Base-by-base conservation (phyloP, 768 basidiomycete species). In the Termitomyces sp. region DNA sequence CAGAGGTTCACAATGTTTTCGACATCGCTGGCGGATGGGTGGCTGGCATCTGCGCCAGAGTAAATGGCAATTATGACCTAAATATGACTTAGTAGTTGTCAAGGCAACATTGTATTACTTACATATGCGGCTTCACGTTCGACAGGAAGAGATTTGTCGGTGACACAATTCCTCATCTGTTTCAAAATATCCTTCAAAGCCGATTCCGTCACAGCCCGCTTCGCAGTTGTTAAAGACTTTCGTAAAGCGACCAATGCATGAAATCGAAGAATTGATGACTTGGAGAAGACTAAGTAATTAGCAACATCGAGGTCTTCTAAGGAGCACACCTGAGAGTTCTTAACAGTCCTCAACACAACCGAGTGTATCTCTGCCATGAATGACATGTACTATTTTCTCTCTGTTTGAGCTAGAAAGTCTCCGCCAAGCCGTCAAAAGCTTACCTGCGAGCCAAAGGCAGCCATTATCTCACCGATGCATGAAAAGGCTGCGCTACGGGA, bases 381-480 rank as follows among this genome's bases (percentile, higher is more conserved):
- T 0, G 94, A 97, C 94, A 98, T 96, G 68, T 94, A 86, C 92
- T 98, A 61, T 1, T 18, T n/a, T 8, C 18, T 22, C 49, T 32
- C 29, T 18, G 37, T 36, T 12, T 42, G 16, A 59, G 42, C 24
- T 18, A 39, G n/a, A n/a, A n/a, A 43, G 10, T 9, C 24, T 26
- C 13, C n/a, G 32, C 18, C 39, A 43, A 59, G 26, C 20, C 9
- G 29, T 24, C 26, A 12, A 53, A 18, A 14, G 65, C 86, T 55
- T 67, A 90, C 94, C 75, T 97, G 91, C 5, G 86, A 78, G 5
- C 96, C 96, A 67, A 88, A 91, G 6, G 76, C 76, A 27, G 75
- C 81, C 90, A 98, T 98, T 8, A 98, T 71, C 68, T 96, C 93
- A 3, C 94, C 95, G 24, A 95, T 83, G 59, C 88, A 88, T 60